Conservation (phyloP, 306 rosid genomes). For the Hippophae rhamnoides region DNA sequence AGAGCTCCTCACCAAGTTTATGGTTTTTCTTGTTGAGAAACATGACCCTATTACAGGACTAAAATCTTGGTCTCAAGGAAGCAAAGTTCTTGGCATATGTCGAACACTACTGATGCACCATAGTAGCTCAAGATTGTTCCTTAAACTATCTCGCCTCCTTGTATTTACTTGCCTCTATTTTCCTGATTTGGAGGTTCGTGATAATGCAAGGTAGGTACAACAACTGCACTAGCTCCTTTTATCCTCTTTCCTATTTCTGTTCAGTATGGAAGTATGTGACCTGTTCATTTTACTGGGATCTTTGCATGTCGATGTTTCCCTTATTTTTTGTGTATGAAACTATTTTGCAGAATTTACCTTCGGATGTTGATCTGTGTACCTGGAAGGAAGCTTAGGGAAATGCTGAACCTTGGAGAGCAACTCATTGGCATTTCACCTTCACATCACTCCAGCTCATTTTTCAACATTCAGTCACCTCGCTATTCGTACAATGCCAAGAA, state of each 20-base stretch:
- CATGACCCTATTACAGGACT: conserved; percentile 72
- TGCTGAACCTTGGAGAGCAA: conserved; percentile 61
- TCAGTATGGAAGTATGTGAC: background rate
- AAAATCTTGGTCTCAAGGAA: conserved; percentile 92
- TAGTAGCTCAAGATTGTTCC: conserved; percentile 82
- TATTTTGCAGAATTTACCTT: conserved; percentile 69
- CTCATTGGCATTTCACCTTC: conserved; percentile 62
- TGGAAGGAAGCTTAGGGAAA: conserved; percentile 81
- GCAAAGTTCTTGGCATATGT: conserved; percentile 84
- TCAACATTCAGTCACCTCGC: conserved; percentile 64
- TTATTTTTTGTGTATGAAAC: background rate
- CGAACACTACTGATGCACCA: conserved; percentile 84
- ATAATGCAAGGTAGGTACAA: conserved; percentile 94
- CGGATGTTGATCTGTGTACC: conserved; percentile 82
- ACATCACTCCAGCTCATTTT: conserved; percentile 53
- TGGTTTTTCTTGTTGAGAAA: conserved; percentile 72
- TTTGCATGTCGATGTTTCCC: background rate
- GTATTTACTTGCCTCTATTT: conserved; percentile 73
- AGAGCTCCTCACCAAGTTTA: conserved; percentile 66
- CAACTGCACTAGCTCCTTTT: background rate
- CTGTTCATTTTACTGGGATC: too few relatives aligned
- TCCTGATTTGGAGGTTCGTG: conserved; percentile 96
- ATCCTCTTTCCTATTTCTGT: background rate
- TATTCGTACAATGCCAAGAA: conserved; percentile 56
- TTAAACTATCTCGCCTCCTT: conserved; percentile 63